Base-by-base conservation (phyloP, 306 rosid genomes). In the Medicago lupulina region DNA sequence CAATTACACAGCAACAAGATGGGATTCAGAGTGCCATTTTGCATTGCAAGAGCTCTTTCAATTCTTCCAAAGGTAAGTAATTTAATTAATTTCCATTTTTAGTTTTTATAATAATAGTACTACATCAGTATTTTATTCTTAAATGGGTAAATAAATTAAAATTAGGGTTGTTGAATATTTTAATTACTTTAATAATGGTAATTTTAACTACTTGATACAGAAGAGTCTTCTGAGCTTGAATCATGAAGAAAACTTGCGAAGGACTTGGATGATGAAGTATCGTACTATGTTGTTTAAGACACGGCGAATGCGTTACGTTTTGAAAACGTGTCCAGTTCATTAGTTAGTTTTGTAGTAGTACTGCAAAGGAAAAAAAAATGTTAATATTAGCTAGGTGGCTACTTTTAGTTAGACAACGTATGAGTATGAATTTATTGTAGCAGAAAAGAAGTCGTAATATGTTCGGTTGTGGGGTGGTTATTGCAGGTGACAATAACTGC, bases 1-100 rank as follows among this genome's bases (percentile, higher is more conserved):
- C 98, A 3, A 87, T 89, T 71, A 51, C 89, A 76, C 96, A 89
- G 81, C 98, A 93, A 64, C 93, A 93, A 31, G 98, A 93, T 78
- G 92, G 93, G 38, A 91, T 93, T 72, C 98, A 93, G 61, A 82
- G 98, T 78, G 98, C 98, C 73, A 93, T 93, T 59, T 83, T 93
- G 40, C 98, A 91, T 18, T 93, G 98, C 87, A 93, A 93, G 70
- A 88, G 84, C 18, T 91, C 98, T 53, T 93, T 93, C 88, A 86
- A 91, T 78, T 92, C 92, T 2, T 80, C 87, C 1, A 77, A 88
- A 84, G 98, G 98, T 92, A 49, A 84, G 6, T 5, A 31, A 31
- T 3, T 31, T 3, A 31, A 31, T 3, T 31, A 4, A 4, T n/a
- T n/a, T n/a, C n/a, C n/a, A n/a, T n/a, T n/a, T n/a, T n/a, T n/a